Percentiles rank a stretch among this genome's conserved stretches.
Evolutionary conservation across 129 eudicot genomes (phyloP).

Genomic region (Flaveria sonorensis): DNA sequence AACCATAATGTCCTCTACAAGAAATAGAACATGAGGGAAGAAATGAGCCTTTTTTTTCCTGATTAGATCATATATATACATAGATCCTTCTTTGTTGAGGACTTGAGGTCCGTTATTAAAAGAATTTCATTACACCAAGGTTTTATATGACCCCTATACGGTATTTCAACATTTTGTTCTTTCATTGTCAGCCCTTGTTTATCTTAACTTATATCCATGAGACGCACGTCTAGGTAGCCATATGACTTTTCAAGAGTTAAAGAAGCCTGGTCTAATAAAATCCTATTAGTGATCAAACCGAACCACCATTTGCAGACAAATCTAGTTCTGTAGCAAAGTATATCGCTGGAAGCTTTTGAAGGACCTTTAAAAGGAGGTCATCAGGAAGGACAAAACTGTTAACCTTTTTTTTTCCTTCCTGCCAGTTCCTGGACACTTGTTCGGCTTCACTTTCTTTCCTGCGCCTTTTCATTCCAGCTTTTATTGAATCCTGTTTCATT

Average conservation of each 20-base stretch:
- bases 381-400: slow-evolving; percentile 20
- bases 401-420: slow-evolving; percentile 13
- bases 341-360: slow-evolving; percentile 25
- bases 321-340: slow-evolving; percentile 25
- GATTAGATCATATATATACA: slow-evolving; percentile 28
- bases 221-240: slow-evolving; percentile 9
- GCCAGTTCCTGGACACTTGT: slow-evolving; percentile 23
- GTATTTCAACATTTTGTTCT: slow-evolving; percentile 22
- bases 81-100: not conserved
- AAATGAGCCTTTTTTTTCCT: slow-evolving; percentile 24
- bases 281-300: slow-evolving; percentile 26
- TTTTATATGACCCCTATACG: slow-evolving; percentile 27
- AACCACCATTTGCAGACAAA: slow-evolving; percentile 36
- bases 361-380: slow-evolving; percentile 22
- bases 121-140: slow-evolving; percentile 40
- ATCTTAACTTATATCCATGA: slow-evolving; percentile 24
- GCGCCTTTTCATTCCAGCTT: slow-evolving; percentile 16
- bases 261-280: no score
- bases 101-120: slow-evolving; percentile 26
- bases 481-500: slow-evolving; percentile 25
- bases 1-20: slow-evolving; percentile 34
- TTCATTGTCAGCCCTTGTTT: slow-evolving; percentile 21
- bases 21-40: slow-evolving; percentile 22
- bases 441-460: slow-evolving; percentile 17
- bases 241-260: slow-evolving; percentile 23